These are phyloP conservation scores for Syncephalis plumigaleata DNA, from an alignment of 371 early-diverging fungal species.

Conservation along the genomic window DNA sequence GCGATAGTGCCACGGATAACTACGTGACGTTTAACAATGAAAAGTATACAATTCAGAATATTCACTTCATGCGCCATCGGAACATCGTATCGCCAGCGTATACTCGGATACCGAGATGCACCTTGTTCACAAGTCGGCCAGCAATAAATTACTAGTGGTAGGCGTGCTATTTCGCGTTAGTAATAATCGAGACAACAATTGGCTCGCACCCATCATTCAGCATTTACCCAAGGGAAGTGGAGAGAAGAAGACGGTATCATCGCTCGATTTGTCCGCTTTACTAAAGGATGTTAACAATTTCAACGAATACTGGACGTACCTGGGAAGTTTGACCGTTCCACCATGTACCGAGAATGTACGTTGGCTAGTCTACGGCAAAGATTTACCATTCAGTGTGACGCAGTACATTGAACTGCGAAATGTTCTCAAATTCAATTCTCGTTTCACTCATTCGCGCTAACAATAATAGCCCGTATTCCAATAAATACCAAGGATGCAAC, in stretches of 20 bases:
- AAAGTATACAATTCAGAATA: conserved; percentile 11
- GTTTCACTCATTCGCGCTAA: conserved; percentile 11
- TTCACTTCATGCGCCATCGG: conserved; percentile 30
- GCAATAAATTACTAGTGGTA: no score
- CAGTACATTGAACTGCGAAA: conserved; percentile 12
- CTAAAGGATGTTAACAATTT: conserved; percentile 5
- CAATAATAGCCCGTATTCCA: not conserved
- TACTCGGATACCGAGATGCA: conserved; percentile 21
- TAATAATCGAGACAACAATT: no score
- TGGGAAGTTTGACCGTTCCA: conserved; percentile 24
- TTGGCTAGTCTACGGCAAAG: conserved; percentile 16
- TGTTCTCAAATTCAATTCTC: conserved; percentile 15
- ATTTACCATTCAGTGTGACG: conserved; percentile 9
- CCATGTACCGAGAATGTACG: conserved; percentile 23
- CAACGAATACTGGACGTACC: conserved; percentile 14
- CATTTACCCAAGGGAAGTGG: not conserved
- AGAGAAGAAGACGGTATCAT: conserved; percentile 10
- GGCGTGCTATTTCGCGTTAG: no score
- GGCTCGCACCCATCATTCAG: not conserved
- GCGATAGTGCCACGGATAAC: conserved; percentile 3
- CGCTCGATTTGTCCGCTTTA: conserved; percentile 9
- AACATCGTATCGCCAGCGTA: conserved; percentile 17
- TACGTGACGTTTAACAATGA: conserved; percentile 7
- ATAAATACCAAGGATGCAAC: no score
- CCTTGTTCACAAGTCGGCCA: conserved; percentile 14